These are phyloP conservation scores for Aspergillus baeticus DNA, from an alignment of 495 filamentous ascomycete species.

Conservation along the genomic window DNA sequence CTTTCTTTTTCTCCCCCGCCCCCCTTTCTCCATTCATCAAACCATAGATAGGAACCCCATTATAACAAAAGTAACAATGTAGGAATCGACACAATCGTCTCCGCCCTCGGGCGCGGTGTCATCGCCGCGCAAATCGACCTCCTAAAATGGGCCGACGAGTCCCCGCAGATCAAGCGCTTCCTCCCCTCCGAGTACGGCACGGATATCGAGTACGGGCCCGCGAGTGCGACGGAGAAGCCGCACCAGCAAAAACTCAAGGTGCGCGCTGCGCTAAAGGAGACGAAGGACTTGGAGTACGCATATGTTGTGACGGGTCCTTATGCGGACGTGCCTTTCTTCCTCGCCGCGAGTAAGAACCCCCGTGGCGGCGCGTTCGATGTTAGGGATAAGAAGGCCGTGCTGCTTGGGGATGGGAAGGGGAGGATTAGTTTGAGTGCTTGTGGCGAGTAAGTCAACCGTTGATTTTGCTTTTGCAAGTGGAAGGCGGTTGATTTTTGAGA, in stretches of 20 bases:
- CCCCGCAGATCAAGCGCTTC: conserved; percentile 60
- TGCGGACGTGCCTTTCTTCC: conserved; percentile 60
- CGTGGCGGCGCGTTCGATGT: conserved; percentile 52
- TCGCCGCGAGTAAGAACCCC: conserved; percentile 24
- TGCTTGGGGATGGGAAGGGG: conserved; percentile 56
- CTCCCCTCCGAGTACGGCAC: conserved; percentile 74
- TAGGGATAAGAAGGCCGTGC: conserved; percentile 52
- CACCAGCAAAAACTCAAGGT: conserved; percentile 71
- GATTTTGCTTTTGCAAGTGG: too few species aligned
- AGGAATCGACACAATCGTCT: conserved; percentile 65
- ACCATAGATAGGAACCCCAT: too few species aligned
- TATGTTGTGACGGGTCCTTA: conserved; percentile 71
- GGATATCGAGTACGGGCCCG: conserved; percentile 64
- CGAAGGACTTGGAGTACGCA: conserved; percentile 53
- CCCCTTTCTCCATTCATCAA: too few species aligned
- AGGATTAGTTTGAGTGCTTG: conserved; percentile 64
- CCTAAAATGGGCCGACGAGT: conserved; percentile 55
- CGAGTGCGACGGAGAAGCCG: conserved; percentile 60
- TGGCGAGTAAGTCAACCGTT: conserved; percentile 63
- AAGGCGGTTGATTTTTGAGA: too few species aligned
- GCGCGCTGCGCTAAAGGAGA: conserved; percentile 53
- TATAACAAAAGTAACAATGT: too few species aligned
- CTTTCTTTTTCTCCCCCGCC: not conserved
- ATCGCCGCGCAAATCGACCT: conserved; percentile 59
- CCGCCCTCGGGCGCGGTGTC: conserved; percentile 58